phyloP scores from a whole-genome alignment of 768 basidiomycete species.

The Phylloporus sp. region DNA sequence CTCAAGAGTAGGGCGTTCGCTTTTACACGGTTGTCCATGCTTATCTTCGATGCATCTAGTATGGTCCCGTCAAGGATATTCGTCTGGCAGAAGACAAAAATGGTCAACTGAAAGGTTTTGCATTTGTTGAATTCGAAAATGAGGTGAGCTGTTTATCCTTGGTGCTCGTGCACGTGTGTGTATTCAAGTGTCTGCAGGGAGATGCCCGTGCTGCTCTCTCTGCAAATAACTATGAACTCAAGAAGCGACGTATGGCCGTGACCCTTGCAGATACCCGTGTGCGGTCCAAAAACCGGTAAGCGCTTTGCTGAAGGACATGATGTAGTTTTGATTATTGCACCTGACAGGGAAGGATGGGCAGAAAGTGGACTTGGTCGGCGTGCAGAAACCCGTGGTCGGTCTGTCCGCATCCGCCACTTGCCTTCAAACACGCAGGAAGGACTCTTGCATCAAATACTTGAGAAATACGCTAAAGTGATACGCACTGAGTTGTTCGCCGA shows the following conservation, averaged over 20 bases:
- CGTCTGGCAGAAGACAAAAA: constrained; percentile 72
- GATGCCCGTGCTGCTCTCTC: constrained; percentile 67
- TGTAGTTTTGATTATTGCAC: neutral
- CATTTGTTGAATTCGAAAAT: constrained; percentile 86
- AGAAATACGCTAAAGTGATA: constrained; percentile 67
- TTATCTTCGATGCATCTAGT: constrained; percentile 42
- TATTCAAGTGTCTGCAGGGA: constrained; percentile 45
- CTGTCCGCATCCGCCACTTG: constrained; percentile 72
- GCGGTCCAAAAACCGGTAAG: constrained; percentile 51
- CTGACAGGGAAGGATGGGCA: constrained; percentile 37
- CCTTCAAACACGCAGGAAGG: constrained; percentile 83
- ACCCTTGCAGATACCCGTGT: constrained; percentile 77
- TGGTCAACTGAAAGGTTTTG: constrained; percentile 77
- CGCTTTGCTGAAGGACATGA: neutral
- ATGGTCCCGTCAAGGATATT: constrained; percentile 77
- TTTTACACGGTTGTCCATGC: neutral
- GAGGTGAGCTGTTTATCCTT: constrained; percentile 47
- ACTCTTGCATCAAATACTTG: constrained; percentile 82
- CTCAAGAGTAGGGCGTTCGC: constrained; percentile 50
- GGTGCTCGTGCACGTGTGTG: neutral
- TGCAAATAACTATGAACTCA: constrained; percentile 85
- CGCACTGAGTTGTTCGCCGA: constrained; percentile 74
- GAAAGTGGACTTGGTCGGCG: constrained; percentile 55
- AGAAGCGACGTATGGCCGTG: constrained; percentile 86
- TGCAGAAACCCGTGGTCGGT: constrained; percentile 61